Conservation (phyloP, 176 grass and related monocot species). For the Rhynchospora tenuis region DNA sequence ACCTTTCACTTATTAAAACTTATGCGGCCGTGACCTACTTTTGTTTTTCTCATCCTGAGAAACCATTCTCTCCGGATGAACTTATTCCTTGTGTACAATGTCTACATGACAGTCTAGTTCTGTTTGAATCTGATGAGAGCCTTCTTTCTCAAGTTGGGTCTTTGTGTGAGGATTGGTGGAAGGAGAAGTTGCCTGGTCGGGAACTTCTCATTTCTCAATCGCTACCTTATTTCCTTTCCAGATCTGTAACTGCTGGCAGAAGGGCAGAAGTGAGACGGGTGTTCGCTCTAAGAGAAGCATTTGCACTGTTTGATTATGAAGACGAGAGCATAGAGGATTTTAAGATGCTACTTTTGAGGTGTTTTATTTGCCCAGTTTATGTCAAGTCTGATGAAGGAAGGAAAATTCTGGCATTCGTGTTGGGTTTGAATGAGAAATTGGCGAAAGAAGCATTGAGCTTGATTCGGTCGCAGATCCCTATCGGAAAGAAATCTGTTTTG, state of each 20-base stretch:
- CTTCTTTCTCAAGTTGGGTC: conserved; percentile 50
- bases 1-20: conserved; percentile 17
- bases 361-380: conserved; percentile 57
- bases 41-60: conserved; percentile 60
- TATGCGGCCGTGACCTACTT: conserved; percentile 54
- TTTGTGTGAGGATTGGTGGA: conserved; percentile 78
- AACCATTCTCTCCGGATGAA: conserved; percentile 36
- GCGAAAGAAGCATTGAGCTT: conserved; percentile 61
- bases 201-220: conserved; percentile 76
- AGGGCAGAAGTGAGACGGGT: conserved; percentile 64
- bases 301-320: conserved; percentile 70
- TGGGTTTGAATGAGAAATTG: conserved; percentile 59
- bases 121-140: conserved; percentile 48
- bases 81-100: conserved; percentile 42
- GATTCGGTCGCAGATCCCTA: conserved; percentile 60
- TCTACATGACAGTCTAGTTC: conserved; percentile 56
- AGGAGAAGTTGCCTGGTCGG: conserved; percentile 40
- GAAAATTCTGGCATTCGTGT: conserved; percentile 50
- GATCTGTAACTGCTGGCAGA: conserved; percentile 43
- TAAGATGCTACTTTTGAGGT: conserved; percentile 66
- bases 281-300: conserved; percentile 62
- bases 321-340: conserved; percentile 86
- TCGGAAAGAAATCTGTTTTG: conserved; percentile 60
- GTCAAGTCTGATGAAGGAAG: conserved; percentile 72
- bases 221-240: conserved; percentile 75